phyloP scores from a whole-genome alignment of 75 land plant genomes.

The Sequoia sempervirens region DNA sequence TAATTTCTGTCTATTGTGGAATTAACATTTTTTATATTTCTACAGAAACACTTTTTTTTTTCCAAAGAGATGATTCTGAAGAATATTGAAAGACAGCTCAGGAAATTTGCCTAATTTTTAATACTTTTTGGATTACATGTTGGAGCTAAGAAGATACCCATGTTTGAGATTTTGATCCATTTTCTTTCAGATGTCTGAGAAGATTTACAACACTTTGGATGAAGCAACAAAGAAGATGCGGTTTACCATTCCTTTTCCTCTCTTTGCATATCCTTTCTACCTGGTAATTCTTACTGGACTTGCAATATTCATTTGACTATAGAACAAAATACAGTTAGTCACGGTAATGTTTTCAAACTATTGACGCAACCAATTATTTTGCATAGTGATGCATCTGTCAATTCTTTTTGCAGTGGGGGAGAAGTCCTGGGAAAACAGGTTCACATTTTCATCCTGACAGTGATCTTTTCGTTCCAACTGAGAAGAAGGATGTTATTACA shows the following conservation, averaged over 20 bases:
- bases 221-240: slow-evolving; percentile 30
- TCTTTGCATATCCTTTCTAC: slow-evolving; percentile 81
- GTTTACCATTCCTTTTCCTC: slow-evolving; percentile 55
- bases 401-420: slow-evolving; percentile 16
- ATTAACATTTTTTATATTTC: background rate
- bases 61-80: too few relatives aligned
- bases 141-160: background rate
- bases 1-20: background rate
- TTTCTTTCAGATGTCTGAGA: slow-evolving; percentile 59
- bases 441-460: slow-evolving; percentile 89
- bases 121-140: background rate
- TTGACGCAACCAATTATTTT: background rate
- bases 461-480: slow-evolving; percentile 58
- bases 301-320: background rate
- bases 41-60: background rate
- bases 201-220: slow-evolving; percentile 46
- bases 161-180: slow-evolving; percentile 9
- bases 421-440: slow-evolving; percentile 86
- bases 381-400: background rate
- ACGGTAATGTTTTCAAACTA: background rate
- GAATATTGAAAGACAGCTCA: background rate
- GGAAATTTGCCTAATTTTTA: background rate
- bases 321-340: background rate
- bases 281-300: slow-evolving; percentile 40
- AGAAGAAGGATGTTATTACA: slow-evolving; percentile 60